Percentiles rank a stretch among this genome's conserved stretches.
Conservation (phyloP, 2,329 filamentous ascomycete genomes). For the Cytospora chrysosperma region DNA sequence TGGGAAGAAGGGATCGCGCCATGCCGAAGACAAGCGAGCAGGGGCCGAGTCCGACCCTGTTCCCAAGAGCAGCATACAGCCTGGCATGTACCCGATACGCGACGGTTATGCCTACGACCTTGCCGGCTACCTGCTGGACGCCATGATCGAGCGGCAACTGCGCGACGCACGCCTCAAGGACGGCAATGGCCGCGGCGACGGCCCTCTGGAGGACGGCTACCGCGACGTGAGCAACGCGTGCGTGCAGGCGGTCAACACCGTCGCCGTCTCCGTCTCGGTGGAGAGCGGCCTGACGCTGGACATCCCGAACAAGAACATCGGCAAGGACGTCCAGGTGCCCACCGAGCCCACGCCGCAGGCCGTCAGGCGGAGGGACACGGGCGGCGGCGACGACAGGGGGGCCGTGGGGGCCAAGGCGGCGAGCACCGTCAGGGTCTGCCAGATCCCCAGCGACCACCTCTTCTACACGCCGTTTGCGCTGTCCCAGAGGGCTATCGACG, state of each 20-base stretch:
- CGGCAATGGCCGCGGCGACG: constrained; percentile 42
- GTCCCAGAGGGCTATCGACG: constrained; percentile 35
- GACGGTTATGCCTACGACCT: constrained; percentile 44
- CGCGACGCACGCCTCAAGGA: constrained; percentile 43
- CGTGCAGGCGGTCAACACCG: constrained; percentile 26
- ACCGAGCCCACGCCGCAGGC: constrained; percentile 20
- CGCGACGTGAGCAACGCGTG: constrained; percentile 46
- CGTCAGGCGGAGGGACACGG: background rate
- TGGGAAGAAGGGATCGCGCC: background rate
- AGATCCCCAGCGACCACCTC: constrained; percentile 45
- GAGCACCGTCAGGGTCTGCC: constrained; percentile 36
- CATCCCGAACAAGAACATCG: constrained; percentile 23
- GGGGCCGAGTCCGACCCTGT: background rate
- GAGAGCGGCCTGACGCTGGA: constrained; percentile 27
- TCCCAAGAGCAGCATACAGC: background rate
- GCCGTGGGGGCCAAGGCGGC: constrained; percentile 19
- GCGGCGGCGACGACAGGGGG: background rate
- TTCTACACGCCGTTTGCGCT: constrained; percentile 54
- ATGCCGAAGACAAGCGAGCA: background rate
- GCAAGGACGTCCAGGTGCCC: constrained; percentile 24
- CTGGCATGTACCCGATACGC: constrained; percentile 34
- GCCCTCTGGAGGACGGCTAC: constrained; percentile 38
- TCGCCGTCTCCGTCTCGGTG: constrained; percentile 18
- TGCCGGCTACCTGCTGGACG: constrained; percentile 41
- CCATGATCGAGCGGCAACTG: constrained; percentile 50